A percentile compares a stretch with the other conserved stretches of the same genome.
phyloP scores from a whole-genome alignment of 805 yeast species.

The Ogataea paraovalis region DNA sequence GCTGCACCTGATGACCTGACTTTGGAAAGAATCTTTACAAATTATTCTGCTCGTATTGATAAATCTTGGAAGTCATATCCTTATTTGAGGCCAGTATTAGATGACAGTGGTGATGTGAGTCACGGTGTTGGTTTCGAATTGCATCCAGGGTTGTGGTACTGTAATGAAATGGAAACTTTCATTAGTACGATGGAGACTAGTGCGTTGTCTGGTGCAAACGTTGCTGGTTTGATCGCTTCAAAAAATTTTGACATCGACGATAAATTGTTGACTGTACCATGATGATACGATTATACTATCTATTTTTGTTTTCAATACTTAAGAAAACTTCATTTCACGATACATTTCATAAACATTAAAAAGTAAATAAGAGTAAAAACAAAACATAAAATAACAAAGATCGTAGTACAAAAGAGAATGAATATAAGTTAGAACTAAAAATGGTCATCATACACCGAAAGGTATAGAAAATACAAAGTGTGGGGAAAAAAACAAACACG shows the following conservation, averaged over 20 bases:
- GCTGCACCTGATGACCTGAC: constrained; percentile 17
- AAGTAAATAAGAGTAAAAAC: background rate
- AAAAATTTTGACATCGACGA: constrained; percentile 26
- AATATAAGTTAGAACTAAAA: background rate
- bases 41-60: constrained; percentile 23
- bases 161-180: constrained; percentile 43
- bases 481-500: background rate
- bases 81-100: constrained; percentile 27
- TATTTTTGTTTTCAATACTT: background rate
- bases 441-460: background rate
- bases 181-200: constrained; percentile 52
- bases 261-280: constrained; percentile 20
- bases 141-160: constrained; percentile 35
- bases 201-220: constrained; percentile 46
- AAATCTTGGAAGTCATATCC: constrained; percentile 47
- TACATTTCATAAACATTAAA: background rate
- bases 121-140: constrained; percentile 22
- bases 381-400: background rate
- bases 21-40: constrained; percentile 21
- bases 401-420: background rate
- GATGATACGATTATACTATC: background rate
- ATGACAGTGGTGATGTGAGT: constrained; percentile 4
- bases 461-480: background rate
- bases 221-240: constrained; percentile 38
- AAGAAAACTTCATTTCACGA: too few relatives aligned